These are phyloP conservation scores for Coemansia furcata DNA, from an alignment of 192 early-diverging fungal species.

Conservation along the genomic window DNA sequence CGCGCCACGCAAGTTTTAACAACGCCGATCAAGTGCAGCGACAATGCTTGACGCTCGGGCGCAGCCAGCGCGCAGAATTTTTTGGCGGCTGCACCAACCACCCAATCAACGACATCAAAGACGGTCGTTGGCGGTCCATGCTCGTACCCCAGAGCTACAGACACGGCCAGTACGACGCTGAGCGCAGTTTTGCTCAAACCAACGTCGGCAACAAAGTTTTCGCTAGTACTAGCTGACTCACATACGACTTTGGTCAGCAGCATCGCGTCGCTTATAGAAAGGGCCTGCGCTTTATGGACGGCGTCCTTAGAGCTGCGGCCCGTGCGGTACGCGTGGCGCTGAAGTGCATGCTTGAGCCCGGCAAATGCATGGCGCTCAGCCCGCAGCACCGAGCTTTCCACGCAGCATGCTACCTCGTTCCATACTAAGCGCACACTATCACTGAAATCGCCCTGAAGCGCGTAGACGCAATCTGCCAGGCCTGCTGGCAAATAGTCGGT, in stretches of 20 bases:
- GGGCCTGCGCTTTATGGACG: not conserved
- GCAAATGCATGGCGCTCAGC: conserved; percentile 5
- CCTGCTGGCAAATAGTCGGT: not conserved
- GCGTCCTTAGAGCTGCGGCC: not conserved
- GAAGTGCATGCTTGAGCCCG: not conserved
- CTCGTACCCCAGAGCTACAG: not conserved
- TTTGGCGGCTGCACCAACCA: conserved; percentile 9
- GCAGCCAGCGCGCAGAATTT: not conserved
- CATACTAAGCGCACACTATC: conserved; percentile 17
- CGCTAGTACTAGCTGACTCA: not conserved
- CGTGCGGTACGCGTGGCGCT: not conserved
- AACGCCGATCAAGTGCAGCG: conserved; percentile 6
- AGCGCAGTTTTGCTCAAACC: conserved; percentile 10
- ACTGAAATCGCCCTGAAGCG: conserved; percentile 16
- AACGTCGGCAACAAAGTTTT: not conserved
- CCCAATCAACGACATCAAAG: not conserved
- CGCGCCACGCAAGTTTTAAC: not conserved
- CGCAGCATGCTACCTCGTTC: conserved; percentile 4
- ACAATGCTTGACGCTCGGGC: not conserved
- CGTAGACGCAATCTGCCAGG: conserved; percentile 3
- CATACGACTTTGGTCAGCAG: conserved; percentile 8
- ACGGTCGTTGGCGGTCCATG: not conserved
- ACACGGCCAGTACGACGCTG: conserved; percentile 8
- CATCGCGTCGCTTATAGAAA: conserved; percentile 31
- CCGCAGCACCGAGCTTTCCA: not conserved